Evolutionary conservation across 176 grass and related monocot genomes (phyloP).

Genomic region (Avena insularis): DNA sequence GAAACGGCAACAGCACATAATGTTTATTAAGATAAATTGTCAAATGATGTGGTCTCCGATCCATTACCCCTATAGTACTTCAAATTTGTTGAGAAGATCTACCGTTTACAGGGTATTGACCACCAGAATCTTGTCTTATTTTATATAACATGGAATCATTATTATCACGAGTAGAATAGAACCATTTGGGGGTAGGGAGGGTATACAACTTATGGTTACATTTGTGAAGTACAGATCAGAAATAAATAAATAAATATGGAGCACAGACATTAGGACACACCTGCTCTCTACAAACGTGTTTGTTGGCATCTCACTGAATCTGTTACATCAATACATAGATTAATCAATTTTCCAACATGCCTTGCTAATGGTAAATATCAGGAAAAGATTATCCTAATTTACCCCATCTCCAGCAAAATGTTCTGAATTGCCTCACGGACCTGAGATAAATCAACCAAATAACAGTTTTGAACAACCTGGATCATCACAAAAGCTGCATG

Average conservation of each 20-base stretch:
- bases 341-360: conserved; percentile 18
- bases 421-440: conserved; percentile 83
- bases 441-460: conserved; percentile 48
- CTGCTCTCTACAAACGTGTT: conserved; percentile 96
- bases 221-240: neutral
- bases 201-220: neutral
- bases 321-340: conserved; percentile 40
- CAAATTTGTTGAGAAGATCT: conserved; percentile 18
- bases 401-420: conserved; percentile 94
- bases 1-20: neutral
- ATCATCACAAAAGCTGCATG: conserved; percentile 8
- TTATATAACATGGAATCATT: neutral
- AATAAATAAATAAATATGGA: too few relatives aligned
- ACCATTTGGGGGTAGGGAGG: neutral
- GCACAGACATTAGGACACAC: conserved; percentile 39
- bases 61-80: neutral
- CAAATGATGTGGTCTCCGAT: neutral
- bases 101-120: neutral
- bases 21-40: conserved; percentile 8
- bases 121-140: neutral
- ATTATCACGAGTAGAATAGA: neutral
- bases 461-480: conserved; percentile 3
- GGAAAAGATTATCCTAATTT: conserved; percentile 33
- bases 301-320: conserved; percentile 92
- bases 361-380: neutral